phyloP scores from a whole-genome alignment of 1,284 basidiomycete genomes.

The Coniferiporia weirii region DNA sequence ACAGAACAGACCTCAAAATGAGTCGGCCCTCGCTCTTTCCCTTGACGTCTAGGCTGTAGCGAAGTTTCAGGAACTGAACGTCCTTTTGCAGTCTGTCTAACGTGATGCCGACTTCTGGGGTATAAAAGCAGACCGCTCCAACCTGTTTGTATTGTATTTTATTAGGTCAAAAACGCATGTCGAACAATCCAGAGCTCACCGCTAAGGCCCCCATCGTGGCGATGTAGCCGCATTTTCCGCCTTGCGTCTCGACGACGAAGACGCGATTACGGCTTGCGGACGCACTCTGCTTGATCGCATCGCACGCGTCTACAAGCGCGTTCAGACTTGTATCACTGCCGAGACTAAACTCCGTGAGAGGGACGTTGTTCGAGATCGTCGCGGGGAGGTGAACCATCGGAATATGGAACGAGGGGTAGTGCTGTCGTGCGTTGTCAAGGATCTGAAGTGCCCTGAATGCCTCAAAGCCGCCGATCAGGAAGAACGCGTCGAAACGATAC shows the following conservation, averaged over 20 bases:
- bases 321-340: slow-evolving; percentile 96
- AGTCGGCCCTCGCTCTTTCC: slow-evolving; percentile 91
- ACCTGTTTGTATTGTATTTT: slow-evolving; percentile 43
- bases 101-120: slow-evolving; percentile 86
- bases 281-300: slow-evolving; percentile 97
- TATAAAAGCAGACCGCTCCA: slow-evolving; percentile 91
- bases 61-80: slow-evolving; percentile 83
- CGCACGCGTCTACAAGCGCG: slow-evolving; percentile 95
- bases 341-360: slow-evolving; percentile 92
- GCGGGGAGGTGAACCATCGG: slow-evolving; percentile 93
- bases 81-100: slow-evolving; percentile 81
- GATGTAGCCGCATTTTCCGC: slow-evolving; percentile 94
- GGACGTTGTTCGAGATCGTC: slow-evolving; percentile 97
- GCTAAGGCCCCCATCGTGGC: slow-evolving; percentile 94
- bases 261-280: slow-evolving; percentile 92
- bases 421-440: slow-evolving; percentile 74
- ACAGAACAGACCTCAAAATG: slow-evolving; percentile 68
- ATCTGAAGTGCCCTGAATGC: slow-evolving; percentile 79
- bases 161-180: slow-evolving; percentile 11
- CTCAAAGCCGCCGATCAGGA: slow-evolving; percentile 96
- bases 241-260: slow-evolving; percentile 98
- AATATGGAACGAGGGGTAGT: slow-evolving; percentile 90
- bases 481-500: slow-evolving; percentile 74
- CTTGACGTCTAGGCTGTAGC: slow-evolving; percentile 83
- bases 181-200: slow-evolving; percentile 43